phyloP scores from a whole-genome alignment of 345 rosid genomes.

The Gossypium turneri region DNA sequence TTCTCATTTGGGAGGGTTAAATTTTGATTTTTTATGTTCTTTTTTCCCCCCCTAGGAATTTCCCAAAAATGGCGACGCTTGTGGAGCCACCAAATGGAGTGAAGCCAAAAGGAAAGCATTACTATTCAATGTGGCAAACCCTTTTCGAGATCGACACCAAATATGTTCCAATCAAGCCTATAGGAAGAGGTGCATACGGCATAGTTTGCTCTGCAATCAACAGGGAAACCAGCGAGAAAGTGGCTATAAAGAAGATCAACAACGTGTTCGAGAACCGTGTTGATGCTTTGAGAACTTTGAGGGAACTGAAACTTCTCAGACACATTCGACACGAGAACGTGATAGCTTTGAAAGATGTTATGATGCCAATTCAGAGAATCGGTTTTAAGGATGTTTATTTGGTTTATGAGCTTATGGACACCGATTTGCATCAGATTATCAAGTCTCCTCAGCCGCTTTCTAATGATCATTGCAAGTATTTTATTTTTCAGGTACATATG shows the following conservation, averaged over 20 bases:
- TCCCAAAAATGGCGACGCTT: constrained; percentile 64
- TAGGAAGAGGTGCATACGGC: constrained; percentile 87
- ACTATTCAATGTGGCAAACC: constrained; percentile 75
- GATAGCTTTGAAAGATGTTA: constrained; percentile 75
- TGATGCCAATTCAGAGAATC: constrained; percentile 54
- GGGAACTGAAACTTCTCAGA: constrained; percentile 77
- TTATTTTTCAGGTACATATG: constrained; percentile 63
- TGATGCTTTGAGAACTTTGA: constrained; percentile 60
- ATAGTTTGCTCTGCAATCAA: constrained; percentile 80
- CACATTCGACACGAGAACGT: constrained; percentile 79
- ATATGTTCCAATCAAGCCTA: constrained; percentile 83
- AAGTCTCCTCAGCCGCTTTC: constrained; percentile 67
- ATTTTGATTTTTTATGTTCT: background rate
- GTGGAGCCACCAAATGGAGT: constrained; percentile 85
- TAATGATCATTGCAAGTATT: constrained; percentile 79
- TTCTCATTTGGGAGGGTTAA: background rate
- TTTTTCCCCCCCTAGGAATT: constrained; percentile 5
- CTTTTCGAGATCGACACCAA: constrained; percentile 82
- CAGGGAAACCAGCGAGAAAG: constrained; percentile 71
- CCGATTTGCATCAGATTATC: constrained; percentile 82
- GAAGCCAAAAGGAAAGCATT: constrained; percentile 60
- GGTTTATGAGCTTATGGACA: constrained; percentile 93
- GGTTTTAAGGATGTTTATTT: constrained; percentile 79
- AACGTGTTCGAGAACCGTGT: constrained; percentile 74
- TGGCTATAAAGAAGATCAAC: constrained; percentile 81